These are phyloP conservation scores for Fusarium poae DNA, from an alignment of 2,329 filamentous ascomycete species.

Conservation along the genomic window DNA sequence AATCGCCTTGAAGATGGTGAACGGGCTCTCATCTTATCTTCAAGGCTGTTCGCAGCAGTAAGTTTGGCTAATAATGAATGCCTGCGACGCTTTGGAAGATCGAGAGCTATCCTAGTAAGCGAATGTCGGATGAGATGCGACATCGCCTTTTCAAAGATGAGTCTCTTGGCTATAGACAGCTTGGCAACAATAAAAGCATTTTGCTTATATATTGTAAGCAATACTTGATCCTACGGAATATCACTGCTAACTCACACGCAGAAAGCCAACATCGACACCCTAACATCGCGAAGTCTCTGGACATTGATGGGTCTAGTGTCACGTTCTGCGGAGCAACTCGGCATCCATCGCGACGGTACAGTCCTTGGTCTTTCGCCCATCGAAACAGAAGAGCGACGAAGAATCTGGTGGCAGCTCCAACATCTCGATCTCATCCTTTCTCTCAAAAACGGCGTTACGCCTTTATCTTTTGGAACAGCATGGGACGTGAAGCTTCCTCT, in stretches of 20 bases:
- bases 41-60: conserved; percentile 8
- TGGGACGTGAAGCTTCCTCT: conserved; percentile 31
- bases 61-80: conserved; percentile 14
- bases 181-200: conserved; percentile 14
- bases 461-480: conserved; percentile 7
- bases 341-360: conserved; percentile 27
- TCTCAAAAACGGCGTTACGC: conserved; percentile 6
- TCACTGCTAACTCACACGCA: fast-evolving
- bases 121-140: conserved; percentile 22
- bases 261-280: conserved; percentile 20
- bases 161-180: conserved; percentile 5
- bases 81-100: not conserved
- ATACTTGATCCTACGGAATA: fast-evolving
- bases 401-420: conserved; percentile 30
- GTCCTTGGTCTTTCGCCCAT: conserved; percentile 1
- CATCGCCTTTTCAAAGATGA: conserved; percentile 16
- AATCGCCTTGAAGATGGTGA: not conserved
- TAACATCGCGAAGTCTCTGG: conserved; percentile 12
- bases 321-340: conserved; percentile 24
- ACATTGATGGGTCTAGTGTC: conserved; percentile 9
- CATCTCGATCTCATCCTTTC: conserved; percentile 18
- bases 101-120: not conserved
- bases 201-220: conserved; percentile 16
- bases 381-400: conserved; percentile 29
- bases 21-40: conserved; percentile 4